Conservation (phyloP, 805 yeast genomes). For the Teunomyces cretensis region DNA sequence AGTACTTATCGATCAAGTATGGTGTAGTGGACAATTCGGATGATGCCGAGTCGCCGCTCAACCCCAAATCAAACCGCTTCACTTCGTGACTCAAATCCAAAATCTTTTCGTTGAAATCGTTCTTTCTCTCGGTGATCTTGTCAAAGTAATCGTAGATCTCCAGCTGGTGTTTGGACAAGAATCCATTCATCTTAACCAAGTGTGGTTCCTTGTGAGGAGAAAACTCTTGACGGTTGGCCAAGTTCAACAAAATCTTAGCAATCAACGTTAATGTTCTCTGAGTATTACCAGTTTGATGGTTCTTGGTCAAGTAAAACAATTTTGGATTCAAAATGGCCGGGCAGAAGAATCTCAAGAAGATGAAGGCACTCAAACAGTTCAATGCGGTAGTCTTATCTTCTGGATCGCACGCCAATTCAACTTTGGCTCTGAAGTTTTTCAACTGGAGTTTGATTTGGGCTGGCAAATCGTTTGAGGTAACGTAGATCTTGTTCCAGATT, state of each 20-base stretch:
- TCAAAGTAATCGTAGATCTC: conserved; percentile 72
- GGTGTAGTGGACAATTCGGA: conserved; percentile 69
- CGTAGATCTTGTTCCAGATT: conserved; percentile 66
- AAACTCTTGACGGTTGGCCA: conserved; percentile 75
- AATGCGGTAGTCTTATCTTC: conserved; percentile 53
- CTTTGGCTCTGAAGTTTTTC: conserved; percentile 58
- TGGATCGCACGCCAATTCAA: conserved; percentile 62
- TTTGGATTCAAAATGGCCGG: conserved; percentile 93
- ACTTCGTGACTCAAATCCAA: conserved; percentile 57
- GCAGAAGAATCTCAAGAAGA: conserved; percentile 72
- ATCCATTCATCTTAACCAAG: conserved; percentile 66
- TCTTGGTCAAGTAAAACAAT: conserved; percentile 66
- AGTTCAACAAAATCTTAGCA: conserved; percentile 74
- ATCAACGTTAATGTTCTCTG: conserved; percentile 79
- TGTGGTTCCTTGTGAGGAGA: conserved; percentile 83
- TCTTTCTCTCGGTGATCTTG: conserved; percentile 65
- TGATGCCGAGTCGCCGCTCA: conserved; percentile 47
- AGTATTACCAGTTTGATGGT: conserved; percentile 67
- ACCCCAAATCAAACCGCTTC: conserved; percentile 56
- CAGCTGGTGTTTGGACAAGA: conserved; percentile 54
- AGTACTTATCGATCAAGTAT: conserved; percentile 63
- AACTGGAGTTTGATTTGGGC: conserved; percentile 61
- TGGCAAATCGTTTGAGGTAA: conserved; percentile 76
- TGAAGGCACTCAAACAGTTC: conserved; percentile 78
- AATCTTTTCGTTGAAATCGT: conserved; percentile 61